Percentiles rank a stretch among this genome's conserved stretches.
Conservation (phyloP, 768 basidiomycete genomes). For the Termitomyces sp. region DNA sequence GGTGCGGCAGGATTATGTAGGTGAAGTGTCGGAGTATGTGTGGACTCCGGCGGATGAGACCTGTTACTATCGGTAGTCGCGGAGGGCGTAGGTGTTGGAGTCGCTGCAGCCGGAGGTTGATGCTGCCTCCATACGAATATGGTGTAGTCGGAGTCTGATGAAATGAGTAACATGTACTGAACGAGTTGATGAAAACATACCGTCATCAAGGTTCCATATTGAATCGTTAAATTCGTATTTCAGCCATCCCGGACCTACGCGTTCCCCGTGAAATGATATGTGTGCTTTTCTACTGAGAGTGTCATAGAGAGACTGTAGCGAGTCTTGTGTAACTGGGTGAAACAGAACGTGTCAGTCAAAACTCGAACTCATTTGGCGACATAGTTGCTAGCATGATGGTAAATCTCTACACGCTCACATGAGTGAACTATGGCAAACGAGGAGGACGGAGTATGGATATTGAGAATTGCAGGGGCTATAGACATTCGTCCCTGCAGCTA, state of each 20-base stretch:
- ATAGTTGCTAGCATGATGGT: background rate
- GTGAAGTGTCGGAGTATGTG: conserved; percentile 51
- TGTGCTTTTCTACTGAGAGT: conserved; percentile 68
- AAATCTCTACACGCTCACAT: conserved; percentile 39
- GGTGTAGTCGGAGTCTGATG: conserved; percentile 75
- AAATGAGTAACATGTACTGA: background rate
- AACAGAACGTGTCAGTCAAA: conserved; percentile 6
- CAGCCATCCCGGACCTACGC: conserved; percentile 75
- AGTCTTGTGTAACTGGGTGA: conserved; percentile 62
- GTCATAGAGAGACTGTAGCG: conserved; percentile 59
- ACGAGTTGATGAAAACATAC: conserved; percentile 34
- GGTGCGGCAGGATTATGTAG: conserved; percentile 58
- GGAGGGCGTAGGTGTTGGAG: conserved; percentile 19
- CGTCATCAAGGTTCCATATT: conserved; percentile 89
- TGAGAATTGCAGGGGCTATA: conserved; percentile 46
- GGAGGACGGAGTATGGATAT: conserved; percentile 72
- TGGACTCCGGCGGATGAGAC: conserved; percentile 21
- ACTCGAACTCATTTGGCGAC: background rate
- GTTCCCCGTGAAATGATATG: conserved; percentile 53
- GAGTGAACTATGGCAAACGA: conserved; percentile 79
- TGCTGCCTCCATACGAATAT: conserved; percentile 81
- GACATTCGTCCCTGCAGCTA: conserved; percentile 17
- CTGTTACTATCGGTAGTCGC: conserved; percentile 20
- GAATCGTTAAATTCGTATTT: conserved; percentile 82
- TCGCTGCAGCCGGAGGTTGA: conserved; percentile 22